Base-by-base conservation (phyloP, 129 eudicot species). In the Lactuca sativa region DNA sequence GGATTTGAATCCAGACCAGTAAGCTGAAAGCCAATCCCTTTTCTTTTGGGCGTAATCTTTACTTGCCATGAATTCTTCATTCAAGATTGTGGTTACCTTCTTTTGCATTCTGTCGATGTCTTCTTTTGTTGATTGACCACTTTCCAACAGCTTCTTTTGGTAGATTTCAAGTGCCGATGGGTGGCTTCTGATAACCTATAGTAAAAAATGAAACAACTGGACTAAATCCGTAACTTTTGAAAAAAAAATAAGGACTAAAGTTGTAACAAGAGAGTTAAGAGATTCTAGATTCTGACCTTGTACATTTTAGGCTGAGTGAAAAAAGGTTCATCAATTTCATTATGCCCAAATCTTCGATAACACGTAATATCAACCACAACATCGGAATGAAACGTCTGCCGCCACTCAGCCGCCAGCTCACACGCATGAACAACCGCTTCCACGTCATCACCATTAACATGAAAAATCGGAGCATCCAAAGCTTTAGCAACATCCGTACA, bases 401-500 rank as follows among this genome's bases (percentile, higher is more conserved):
- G 88, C 98, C 98, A 92, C 81, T 92, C 96, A 25, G 96, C 96
- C 18, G 98, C 98, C 65, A 93, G 96, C 81, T 92, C 95, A 74
- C 98, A 92, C 0, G 81, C 83, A 70, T 92, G 96, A 70, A 84
- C 98, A 55, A 89, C 98, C 0, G 95, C 96, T 69, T 93, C 98
- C 33, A 93, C 84, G 66, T 93, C 98, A 81, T 93, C 98, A 59
- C 98, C 95, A 41, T 93, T 93, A 49, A 93, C 98, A 80, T 93
- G 98, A 52, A 93, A 93, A 72, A 93, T 93, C n/a, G 98, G 98
- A 63, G 92, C 92, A 73, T 84, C 82, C 69, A 92, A 78, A 52
- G 98, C 98, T 80, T 92, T 92, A 43, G 98, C 98, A 74, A 85
- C 98, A 81, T 92, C 98, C 5, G 98, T 92, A 79, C 98, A 92